Conservation (phyloP, 768 basidiomycete species). For the Boletus edulis region DNA sequence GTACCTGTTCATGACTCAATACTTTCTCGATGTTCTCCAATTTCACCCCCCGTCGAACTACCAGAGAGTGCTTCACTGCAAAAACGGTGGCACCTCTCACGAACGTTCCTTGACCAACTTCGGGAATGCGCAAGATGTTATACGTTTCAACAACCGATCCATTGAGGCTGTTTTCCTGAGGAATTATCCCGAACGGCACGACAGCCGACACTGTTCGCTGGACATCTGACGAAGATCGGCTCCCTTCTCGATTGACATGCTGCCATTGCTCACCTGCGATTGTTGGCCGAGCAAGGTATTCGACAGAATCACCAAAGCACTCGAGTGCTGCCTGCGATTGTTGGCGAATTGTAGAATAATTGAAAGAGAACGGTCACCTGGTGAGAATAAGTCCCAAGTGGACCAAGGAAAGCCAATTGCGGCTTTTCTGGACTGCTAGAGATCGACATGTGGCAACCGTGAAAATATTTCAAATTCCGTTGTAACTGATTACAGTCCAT, state of each 20-base stretch:
- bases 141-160: slow-evolving; percentile 76
- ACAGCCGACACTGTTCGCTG: slow-evolving; percentile 48
- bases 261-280: slow-evolving; percentile 37
- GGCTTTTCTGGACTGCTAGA: slow-evolving; percentile 14
- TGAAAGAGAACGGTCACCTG: slow-evolving; percentile 37
- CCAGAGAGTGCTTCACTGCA: slow-evolving; percentile 65
- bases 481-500: background rate
- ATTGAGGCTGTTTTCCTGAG: slow-evolving; percentile 78
- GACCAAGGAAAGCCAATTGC: slow-evolving; percentile 58
- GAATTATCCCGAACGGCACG: slow-evolving; percentile 58
- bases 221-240: slow-evolving; percentile 44
- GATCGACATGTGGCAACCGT: slow-evolving; percentile 3
- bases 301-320: slow-evolving; percentile 42
- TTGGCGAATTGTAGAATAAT: slow-evolving; percentile 21
- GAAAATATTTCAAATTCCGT: slow-evolving; percentile 7
- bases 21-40: slow-evolving; percentile 54
- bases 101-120: slow-evolving; percentile 42
- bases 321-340: slow-evolving; percentile 44
- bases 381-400: slow-evolving; percentile 70
- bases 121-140: slow-evolving; percentile 50
- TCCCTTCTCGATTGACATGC: background rate
- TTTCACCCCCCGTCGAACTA: slow-evolving; percentile 58
- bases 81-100: slow-evolving; percentile 60
- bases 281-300: slow-evolving; percentile 41
- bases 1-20: slow-evolving; percentile 80